Evolutionary conservation across 2,329 filamentous ascomycete species (phyloP), one percentile per base, ranked within the genome.

Genomic region (Leptographium radiaticola): DNA sequence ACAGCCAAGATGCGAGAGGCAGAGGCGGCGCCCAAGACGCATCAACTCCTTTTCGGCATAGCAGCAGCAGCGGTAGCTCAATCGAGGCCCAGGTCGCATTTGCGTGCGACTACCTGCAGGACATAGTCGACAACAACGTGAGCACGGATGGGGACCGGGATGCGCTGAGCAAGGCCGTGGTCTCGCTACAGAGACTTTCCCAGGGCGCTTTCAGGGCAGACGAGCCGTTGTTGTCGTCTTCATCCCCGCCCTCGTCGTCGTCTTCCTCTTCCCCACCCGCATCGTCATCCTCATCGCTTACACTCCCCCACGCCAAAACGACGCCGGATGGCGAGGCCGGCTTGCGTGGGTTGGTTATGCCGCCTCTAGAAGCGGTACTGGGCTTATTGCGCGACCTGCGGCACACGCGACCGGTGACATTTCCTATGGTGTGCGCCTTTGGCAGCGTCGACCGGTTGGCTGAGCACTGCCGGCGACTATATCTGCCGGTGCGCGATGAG

Each of bases 371-470:
- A 11, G 53, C 45, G 10, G 53, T 51, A 1, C 18, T 40, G 1
- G n/a, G 2, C 5, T 25, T 54, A 9, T 42, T 54, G 15, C 33
- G 25, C 13, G 53, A 54, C 25, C 53, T 54, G 11, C 47, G 47
- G 6, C 33, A n/a, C 5, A 47, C 53, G 11, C 40, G 48, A 5
- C 42, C 53, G 1, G 53, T 47, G 13, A 54, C 53, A 0, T 54
- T 54, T 47, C 53, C 53, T 0, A 54, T 54, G 53, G 48, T 54
- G 15, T 50, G 47, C 31, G 43, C 40, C 4, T 51, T 54, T 13
- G 15, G 12, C 8, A 40, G 33, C 7, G 48, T 51, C 7, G 53
- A 51, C 43, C 5, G n/a, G 2, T 18, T 54, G 11, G 20, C 36
- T 1, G 40, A 46, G 18, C 43, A n/a, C 10, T 54, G 53, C 36